Percentiles rank a stretch among this genome's conserved stretches.
These are phyloP conservation scores for Zygosaccharomyces rouxii DNA, from an alignment of 805 yeast genomes.

Conservation along the genomic window DNA sequence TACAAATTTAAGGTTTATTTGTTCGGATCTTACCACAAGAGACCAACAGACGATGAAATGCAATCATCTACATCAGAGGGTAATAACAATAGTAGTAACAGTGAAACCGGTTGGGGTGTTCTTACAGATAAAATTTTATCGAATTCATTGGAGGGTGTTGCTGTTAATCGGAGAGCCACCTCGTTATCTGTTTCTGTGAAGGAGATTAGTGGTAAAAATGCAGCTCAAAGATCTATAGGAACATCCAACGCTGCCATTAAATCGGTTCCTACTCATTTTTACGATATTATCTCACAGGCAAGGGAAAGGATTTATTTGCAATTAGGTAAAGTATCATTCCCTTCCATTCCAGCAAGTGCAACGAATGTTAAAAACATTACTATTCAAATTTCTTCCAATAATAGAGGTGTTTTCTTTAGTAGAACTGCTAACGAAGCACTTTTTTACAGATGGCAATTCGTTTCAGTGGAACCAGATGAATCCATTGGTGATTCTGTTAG, in stretches of 20 bases:
- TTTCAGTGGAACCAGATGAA: constrained; percentile 69
- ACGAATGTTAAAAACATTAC: constrained; percentile 26
- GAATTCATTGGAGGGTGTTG: constrained; percentile 72
- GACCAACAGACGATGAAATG: constrained; percentile 32
- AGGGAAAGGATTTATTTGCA: constrained; percentile 59
- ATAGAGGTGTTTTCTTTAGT: constrained; percentile 51
- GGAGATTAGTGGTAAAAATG: constrained; percentile 56
- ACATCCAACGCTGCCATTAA: constrained; percentile 62
- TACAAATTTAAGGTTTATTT: constrained; percentile 68
- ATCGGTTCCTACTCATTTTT: constrained; percentile 45
- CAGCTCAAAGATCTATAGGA: constrained; percentile 36
- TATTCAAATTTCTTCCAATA: constrained; percentile 34
- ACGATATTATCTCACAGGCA: constrained; percentile 56
- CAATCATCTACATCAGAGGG: constrained; percentile 34
- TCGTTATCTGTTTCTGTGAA: constrained; percentile 63
- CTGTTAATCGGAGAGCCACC: constrained; percentile 77
- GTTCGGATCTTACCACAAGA: constrained; percentile 58
- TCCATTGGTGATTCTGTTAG: constrained; percentile 66
- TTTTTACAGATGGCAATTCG: constrained; percentile 58
- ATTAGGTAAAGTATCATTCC: constrained; percentile 43
- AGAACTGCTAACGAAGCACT: constrained; percentile 61
- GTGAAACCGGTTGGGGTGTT: constrained; percentile 85
- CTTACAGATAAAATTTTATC: constrained; percentile 69
- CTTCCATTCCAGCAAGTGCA: constrained; percentile 4
- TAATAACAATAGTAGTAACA: neutral